Conservation (phyloP, 805 yeast species). For the Debaryomyces maramus region DNA sequence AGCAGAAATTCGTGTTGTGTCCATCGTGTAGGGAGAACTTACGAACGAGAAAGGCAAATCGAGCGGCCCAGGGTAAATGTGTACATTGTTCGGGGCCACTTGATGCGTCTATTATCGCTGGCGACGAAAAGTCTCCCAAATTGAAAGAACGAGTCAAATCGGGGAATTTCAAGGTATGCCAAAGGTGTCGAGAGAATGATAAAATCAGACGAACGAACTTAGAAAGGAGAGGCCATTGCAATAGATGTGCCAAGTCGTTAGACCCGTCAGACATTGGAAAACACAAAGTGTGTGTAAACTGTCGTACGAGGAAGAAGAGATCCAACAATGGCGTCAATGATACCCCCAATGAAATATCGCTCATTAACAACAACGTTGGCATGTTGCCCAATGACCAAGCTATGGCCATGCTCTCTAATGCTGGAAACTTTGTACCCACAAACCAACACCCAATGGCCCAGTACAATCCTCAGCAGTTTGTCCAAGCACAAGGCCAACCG, state of each 20-base stretch:
- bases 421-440: conserved; percentile 4
- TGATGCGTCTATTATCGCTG: conserved; percentile 38
- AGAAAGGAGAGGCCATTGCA: conserved; percentile 60
- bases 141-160: conserved; percentile 20
- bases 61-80: conserved; percentile 65
- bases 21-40: conserved; percentile 57
- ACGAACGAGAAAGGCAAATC: conserved; percentile 53
- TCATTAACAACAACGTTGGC: conserved; percentile 6
- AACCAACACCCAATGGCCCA: conserved; percentile 7
- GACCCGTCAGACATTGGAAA: conserved; percentile 47
- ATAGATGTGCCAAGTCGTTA: conserved; percentile 57
- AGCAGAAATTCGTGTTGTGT: conserved; percentile 56
- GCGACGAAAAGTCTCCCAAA: conserved; percentile 19
- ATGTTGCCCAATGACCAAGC: conserved; percentile 10
- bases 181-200: conserved; percentile 62
- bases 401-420: conserved; percentile 8
- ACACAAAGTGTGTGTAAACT: conserved; percentile 55
- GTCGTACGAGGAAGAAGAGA: conserved; percentile 56
- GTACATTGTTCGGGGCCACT: conserved; percentile 67
- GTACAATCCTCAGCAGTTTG: conserved; percentile 9
- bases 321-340: conserved; percentile 9
- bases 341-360: conserved; percentile 5
- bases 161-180: conserved; percentile 58
- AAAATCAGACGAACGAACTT: conserved; percentile 54
- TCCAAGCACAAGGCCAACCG: conserved; percentile 4